These are phyloP conservation scores for Diaporthe humulicola DNA, from an alignment of 2,329 filamentous ascomycete species.

Conservation along the genomic window DNA sequence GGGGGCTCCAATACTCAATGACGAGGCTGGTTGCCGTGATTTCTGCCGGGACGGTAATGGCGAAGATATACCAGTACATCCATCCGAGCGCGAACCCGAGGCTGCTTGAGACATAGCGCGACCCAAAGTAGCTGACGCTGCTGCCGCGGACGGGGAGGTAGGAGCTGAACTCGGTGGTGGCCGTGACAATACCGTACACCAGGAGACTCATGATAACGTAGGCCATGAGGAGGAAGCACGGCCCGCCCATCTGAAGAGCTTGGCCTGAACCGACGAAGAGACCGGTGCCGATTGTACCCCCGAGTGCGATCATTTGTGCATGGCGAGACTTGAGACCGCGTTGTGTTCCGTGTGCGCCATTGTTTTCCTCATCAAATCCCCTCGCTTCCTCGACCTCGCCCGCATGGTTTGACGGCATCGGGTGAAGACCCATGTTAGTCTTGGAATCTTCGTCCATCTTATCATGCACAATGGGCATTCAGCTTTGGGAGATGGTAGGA, in stretches of 20 bases:
- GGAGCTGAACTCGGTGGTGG: conserved; percentile 63
- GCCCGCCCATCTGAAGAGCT: conserved; percentile 57
- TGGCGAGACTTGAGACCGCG: conserved; percentile 56
- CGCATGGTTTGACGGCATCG: not conserved
- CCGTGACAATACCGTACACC: conserved; percentile 60
- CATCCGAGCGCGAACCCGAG: conserved; percentile 61
- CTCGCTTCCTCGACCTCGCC: not conserved
- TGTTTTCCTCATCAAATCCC: not conserved
- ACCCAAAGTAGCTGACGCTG: conserved; percentile 63
- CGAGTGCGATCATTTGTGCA: conserved; percentile 62
- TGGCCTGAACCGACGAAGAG: conserved; percentile 61
- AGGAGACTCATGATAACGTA: conserved; percentile 59
- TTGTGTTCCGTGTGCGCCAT: not conserved
- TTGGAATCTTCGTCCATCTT: not conserved
- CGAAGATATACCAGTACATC: conserved; percentile 55
- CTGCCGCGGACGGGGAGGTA: conserved; percentile 63
- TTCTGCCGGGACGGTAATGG: conserved; percentile 52
- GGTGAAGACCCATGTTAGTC: not conserved
- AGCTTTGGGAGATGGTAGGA: too few species aligned
- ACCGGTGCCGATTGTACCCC: conserved; percentile 59
- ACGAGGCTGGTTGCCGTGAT: conserved; percentile 42
- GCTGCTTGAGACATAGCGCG: conserved; percentile 57
- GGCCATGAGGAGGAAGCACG: conserved; percentile 56
- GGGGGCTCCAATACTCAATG: conserved; percentile 43
- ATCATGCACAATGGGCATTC: too few species aligned